Percentiles rank a stretch among this genome's conserved stretches.
Conservation (phyloP, 148 eudicot species). For the Camellia japonica region DNA sequence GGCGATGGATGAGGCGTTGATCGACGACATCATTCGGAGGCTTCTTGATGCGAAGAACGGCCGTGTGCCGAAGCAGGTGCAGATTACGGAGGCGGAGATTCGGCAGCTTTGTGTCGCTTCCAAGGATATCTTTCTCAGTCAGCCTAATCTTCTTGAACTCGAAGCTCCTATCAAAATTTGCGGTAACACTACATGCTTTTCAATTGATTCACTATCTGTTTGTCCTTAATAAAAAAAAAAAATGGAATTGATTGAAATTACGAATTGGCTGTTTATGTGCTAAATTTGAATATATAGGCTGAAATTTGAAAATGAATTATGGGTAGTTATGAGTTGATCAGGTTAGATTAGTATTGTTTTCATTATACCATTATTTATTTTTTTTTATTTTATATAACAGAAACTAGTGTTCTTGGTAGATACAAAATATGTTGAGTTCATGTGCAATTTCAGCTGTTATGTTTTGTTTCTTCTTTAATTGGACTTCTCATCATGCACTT, state of each 20-base stretch:
- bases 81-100: constrained; percentile 62
- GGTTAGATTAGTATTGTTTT: neutral
- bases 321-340: neutral
- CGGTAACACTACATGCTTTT: constrained; percentile 31
- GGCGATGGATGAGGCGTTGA: constrained; percentile 54
- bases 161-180: constrained; percentile 94
- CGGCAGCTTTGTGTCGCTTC: constrained; percentile 61
- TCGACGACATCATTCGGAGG: constrained; percentile 56
- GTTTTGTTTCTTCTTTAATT: neutral
- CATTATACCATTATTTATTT: neutral
- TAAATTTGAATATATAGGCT: neutral
- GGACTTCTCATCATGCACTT: neutral
- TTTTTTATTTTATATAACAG: too few species aligned
- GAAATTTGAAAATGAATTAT: neutral
- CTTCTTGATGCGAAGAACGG: constrained; percentile 59
- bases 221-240: neutral
- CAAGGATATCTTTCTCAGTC: constrained; percentile 63
- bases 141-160: constrained; percentile 85
- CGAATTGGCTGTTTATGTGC: neutral
- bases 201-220: neutral
- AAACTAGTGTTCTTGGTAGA: neutral
- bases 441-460: neutral
- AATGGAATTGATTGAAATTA: too few species aligned
- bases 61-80: constrained; percentile 57
- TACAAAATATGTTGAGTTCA: too few species aligned